These are phyloP conservation scores for Escallonia herrerae DNA, from an alignment of 129 eudicot genomes.

Conservation along the genomic window DNA sequence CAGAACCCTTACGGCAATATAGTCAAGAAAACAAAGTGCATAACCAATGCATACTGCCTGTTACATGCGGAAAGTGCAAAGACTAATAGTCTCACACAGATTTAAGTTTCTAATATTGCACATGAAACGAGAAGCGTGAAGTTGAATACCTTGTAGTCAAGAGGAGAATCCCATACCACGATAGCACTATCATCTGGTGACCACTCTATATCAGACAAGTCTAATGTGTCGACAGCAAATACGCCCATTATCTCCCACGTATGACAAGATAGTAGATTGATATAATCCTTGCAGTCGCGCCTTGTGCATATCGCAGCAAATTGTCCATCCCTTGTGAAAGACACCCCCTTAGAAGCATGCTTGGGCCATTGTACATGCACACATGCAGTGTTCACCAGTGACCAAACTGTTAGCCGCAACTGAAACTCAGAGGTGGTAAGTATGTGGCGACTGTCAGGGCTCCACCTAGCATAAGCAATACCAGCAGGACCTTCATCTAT, in stretches of 20 bases:
- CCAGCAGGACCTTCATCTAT: slow-evolving; percentile 99
- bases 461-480: slow-evolving; percentile 97
- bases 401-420: slow-evolving; percentile 88
- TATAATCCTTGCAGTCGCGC: slow-evolving; percentile 96
- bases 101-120: background rate
- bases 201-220: slow-evolving; percentile 94
- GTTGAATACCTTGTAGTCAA: slow-evolving; percentile 76
- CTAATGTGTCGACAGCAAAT: slow-evolving; percentile 95
- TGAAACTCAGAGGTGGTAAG: slow-evolving; percentile 97
- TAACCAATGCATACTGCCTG: background rate
- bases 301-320: slow-evolving; percentile 94
- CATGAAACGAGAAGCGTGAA: background rate
- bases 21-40: background rate
- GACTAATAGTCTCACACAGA: background rate
- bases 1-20: too few species aligned
- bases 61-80: background rate
- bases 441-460: slow-evolving; percentile 99
- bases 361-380: slow-evolving; percentile 94
- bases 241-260: slow-evolving; percentile 94
- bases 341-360: slow-evolving; percentile 91
- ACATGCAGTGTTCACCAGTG: slow-evolving; percentile 88
- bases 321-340: slow-evolving; percentile 92
- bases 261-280: slow-evolving; percentile 79
- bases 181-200: slow-evolving; percentile 97
- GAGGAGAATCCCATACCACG: slow-evolving; percentile 94